Percentiles rank a stretch among this genome's conserved stretches.
These are phyloP conservation scores for Rhododendron ovatum DNA, from an alignment of 148 eudicot species.

Conservation along the genomic window DNA sequence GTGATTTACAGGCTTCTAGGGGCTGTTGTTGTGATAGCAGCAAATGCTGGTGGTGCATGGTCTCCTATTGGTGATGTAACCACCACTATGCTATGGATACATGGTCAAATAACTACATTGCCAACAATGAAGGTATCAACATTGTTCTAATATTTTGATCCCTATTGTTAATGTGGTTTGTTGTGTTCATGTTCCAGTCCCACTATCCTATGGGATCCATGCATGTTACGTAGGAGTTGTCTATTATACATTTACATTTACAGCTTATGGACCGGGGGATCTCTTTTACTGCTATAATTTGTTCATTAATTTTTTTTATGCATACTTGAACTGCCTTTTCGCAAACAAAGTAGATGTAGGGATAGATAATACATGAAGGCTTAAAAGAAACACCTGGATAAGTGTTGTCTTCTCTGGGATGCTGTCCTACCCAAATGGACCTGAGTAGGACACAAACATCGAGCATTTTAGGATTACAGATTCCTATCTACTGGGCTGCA, in stretches of 20 bases:
- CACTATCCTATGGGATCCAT: background rate
- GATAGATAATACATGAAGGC: background rate
- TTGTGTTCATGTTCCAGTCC: background rate
- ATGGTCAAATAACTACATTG: constrained; percentile 93
- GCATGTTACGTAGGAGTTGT: background rate
- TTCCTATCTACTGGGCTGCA: background rate
- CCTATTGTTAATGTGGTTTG: background rate
- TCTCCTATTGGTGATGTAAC: constrained; percentile 98
- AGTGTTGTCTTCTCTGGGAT: background rate
- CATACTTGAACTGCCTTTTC: background rate
- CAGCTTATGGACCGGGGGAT: background rate
- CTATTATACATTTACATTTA: background rate
- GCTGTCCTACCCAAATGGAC: background rate
- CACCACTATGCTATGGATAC: constrained; percentile 98
- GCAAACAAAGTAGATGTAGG: background rate
- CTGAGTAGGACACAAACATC: too few species aligned
- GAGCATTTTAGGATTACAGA: background rate
- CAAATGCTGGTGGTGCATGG: constrained; percentile 99
- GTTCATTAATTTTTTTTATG: background rate
- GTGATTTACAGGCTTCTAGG: constrained; percentile 72
- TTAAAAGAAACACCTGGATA: background rate
- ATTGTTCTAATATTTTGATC: background rate
- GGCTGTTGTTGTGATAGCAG: constrained; percentile 93
- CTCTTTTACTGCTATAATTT: background rate
- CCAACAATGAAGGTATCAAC: constrained; percentile 81